Evolutionary conservation across 805 yeast genomes (phyloP).

Genomic region (Sungouiella thailandica): DNA sequence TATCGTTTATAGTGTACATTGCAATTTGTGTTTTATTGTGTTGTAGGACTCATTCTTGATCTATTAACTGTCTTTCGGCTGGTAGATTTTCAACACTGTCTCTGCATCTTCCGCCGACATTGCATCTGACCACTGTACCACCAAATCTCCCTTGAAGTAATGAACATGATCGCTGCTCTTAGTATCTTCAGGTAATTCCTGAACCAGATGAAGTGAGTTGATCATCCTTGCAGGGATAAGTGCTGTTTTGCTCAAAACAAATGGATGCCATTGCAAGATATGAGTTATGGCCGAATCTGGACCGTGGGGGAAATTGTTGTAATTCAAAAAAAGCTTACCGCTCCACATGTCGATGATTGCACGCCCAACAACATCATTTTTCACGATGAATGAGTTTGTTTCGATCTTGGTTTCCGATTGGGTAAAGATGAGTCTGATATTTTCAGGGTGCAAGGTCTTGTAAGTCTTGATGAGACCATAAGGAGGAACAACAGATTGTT

Average conservation of each 20-base stretch:
- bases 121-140: constrained; percentile 49
- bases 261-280: constrained; percentile 92
- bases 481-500: constrained; percentile 70
- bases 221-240: constrained; percentile 53
- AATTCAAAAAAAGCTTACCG: constrained; percentile 65
- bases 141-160: constrained; percentile 63
- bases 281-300: constrained; percentile 78
- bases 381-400: constrained; percentile 66
- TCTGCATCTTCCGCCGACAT: background rate
- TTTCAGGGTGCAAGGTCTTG: constrained; percentile 49
- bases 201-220: constrained; percentile 22
- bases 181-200: constrained; percentile 7
- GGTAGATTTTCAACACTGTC: no score
- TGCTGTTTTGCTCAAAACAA: constrained; percentile 64
- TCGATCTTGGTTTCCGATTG: constrained; percentile 64
- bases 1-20: constrained; percentile 9
- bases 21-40: constrained; percentile 4
- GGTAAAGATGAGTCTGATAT: constrained; percentile 58
- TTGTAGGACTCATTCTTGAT: no score
- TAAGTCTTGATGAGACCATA: constrained; percentile 66
- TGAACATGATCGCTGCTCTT: constrained; percentile 37
- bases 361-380: constrained; percentile 59
- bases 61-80: no score
- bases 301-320: constrained; percentile 53
- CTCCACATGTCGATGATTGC: constrained; percentile 76